Evolutionary conservation across 768 basidiomycete species (phyloP), one percentile per base, ranked within the genome.

Genomic region (Lyophyllum shimeji): DNA sequence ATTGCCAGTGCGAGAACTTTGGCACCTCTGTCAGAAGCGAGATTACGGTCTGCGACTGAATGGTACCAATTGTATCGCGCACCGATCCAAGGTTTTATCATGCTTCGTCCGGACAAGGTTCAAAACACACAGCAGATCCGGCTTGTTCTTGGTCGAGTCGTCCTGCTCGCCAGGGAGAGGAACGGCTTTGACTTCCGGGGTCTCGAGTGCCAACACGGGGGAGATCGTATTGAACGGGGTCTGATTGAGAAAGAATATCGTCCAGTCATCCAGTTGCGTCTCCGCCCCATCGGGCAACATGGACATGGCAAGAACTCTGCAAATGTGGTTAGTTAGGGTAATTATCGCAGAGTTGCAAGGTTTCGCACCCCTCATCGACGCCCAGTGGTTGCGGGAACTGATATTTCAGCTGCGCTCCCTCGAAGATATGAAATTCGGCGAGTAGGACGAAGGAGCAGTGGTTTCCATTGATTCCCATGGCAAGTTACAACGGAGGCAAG

Each of bases 281-380:
- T 99, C 96, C 27, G 95, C 97, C 6, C 97, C 97, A 70, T 99
- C 97, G 11, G 97, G 97, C 20, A 99, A 82, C 97, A 99, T 99
- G 57, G 96, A 82, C 76, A 96, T 96, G 3, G 97, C 97, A 4
- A 99, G 80, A 17, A 95, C 82, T 53, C 95, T 98, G 25, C 24
- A 37, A 18, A 46, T 62, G 23, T 65, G 58, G 33, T 49, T 53
- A 34, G 46, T 37, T 46, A 59, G 67, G 46, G 58, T 49, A 34
- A 53, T 46, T 44, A 52, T 34, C 37, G 25, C 7, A 20, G 53
- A 45, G 48, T 39, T 31, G 27, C 46, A 47, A 33, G 45, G 43
- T 21, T 43, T 72, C 83, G 63, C 68, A 96, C 95, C 93, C 89
- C 71, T 96, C 94, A 80, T 98, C 93, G 55, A 92, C 86, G 9